A percentile compares a stretch with the other conserved stretches of the same genome.
These are phyloP conservation scores for Zymoseptoria pseudotritici DNA, from an alignment of 2,329 filamentous ascomycete genomes.

Conservation along the genomic window DNA sequence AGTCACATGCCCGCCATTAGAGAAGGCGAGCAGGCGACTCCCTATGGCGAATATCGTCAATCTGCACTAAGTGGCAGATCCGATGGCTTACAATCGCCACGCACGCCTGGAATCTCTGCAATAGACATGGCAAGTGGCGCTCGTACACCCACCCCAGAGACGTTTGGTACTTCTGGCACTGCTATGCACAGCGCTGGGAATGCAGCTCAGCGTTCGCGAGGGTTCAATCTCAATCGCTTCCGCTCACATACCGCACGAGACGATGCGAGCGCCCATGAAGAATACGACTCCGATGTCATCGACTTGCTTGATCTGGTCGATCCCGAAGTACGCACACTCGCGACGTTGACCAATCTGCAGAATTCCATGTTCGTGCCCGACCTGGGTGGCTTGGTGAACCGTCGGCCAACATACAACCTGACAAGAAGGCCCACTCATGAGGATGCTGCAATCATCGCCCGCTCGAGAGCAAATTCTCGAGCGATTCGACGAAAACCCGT, in stretches of 20 bases:
- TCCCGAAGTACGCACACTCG: conserved; percentile 73
- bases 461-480: conserved; percentile 17
- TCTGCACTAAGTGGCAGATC: conserved; percentile 8
- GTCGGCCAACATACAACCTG: conserved; percentile 70
- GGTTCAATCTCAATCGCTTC: conserved; percentile 14
- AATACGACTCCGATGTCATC: conserved; percentile 57
- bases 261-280: conserved; percentile 19
- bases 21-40: conserved; percentile 18
- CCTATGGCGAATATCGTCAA: conserved; percentile 5
- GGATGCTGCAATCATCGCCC: conserved; percentile 9
- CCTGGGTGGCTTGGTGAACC: conserved; percentile 67
- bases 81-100: conserved; percentile 9
- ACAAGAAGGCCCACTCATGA: conserved; percentile 42
- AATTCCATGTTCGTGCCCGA: conserved; percentile 83
- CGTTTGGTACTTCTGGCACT: conserved; percentile 9
- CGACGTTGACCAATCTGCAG: conserved; percentile 80
- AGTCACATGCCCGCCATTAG: conserved; percentile 23
- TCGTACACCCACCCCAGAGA: conserved; percentile 11
- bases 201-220: conserved; percentile 21
- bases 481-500: conserved; percentile 5
- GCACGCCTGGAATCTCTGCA: conserved; percentile 15
- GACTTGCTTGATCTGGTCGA: conserved; percentile 66
- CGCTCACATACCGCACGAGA: conserved; percentile 13
- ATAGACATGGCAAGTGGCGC: conserved; percentile 11
- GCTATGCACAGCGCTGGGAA: conserved; percentile 24